A percentile compares a stretch with the other conserved stretches of the same genome.
Evolutionary conservation across 2,329 filamentous ascomycete genomes (phyloP).

Genomic region (Penicillium sp.): DNA sequence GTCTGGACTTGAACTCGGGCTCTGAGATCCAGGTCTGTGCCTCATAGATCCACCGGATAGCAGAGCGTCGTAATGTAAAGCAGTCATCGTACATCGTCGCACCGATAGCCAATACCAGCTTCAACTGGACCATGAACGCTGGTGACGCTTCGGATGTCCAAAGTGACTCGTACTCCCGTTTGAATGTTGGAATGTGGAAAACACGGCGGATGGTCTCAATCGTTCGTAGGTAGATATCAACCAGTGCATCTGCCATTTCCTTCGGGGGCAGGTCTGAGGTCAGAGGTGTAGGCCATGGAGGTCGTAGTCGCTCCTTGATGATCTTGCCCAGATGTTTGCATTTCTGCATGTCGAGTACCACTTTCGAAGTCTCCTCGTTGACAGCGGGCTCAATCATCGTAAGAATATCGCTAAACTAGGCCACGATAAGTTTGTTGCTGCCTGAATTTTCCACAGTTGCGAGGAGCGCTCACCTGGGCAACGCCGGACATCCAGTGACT

Average conservation of each 20-base stretch:
- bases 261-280: slow-evolving; percentile 49
- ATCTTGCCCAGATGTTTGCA: slow-evolving; percentile 57
- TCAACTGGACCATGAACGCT: slow-evolving; percentile 58
- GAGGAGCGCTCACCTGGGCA: slow-evolving; percentile 12
- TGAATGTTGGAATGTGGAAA: slow-evolving; percentile 60
- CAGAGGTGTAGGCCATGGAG: slow-evolving; percentile 51
- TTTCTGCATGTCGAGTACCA: slow-evolving; percentile 44
- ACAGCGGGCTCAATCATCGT: slow-evolving; percentile 47
- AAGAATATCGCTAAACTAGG: slow-evolving; percentile 38
- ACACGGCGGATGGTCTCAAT: slow-evolving; percentile 59
- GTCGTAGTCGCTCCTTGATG: slow-evolving; percentile 55
- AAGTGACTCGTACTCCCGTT: slow-evolving; percentile 55
- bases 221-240: slow-evolving; percentile 58
- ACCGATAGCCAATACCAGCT: slow-evolving; percentile 62
- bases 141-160: slow-evolving; percentile 44
- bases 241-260: slow-evolving; percentile 51
- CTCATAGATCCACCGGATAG: slow-evolving; percentile 60
- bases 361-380: slow-evolving; percentile 42
- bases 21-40: slow-evolving; percentile 58
- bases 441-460: not conserved
- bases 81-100: slow-evolving; percentile 52
- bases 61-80: slow-evolving; percentile 53
- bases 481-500: slow-evolving; percentile 59
- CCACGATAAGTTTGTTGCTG: not conserved
- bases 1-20: slow-evolving; percentile 56